Evolutionary conservation across 2,329 filamentous ascomycete genomes (phyloP).

Genomic region (Biscogniauxia marginata): DNA sequence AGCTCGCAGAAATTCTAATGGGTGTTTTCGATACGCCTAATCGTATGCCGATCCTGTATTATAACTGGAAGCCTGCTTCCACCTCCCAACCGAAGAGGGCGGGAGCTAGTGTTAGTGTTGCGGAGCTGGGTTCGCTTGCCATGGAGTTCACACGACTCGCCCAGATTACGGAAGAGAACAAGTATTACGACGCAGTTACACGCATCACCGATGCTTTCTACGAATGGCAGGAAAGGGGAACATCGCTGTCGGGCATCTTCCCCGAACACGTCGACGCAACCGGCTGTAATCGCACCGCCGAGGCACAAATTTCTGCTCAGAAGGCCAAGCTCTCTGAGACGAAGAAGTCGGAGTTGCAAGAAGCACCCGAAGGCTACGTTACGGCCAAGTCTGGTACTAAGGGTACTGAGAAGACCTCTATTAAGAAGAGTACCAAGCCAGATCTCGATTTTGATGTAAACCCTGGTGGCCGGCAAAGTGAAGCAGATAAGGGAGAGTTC

Average conservation of each 20-base stretch:
- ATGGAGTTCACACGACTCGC: constrained; percentile 89
- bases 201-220: constrained; percentile 80
- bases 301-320: constrained; percentile 37
- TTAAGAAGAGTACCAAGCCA: constrained; percentile 3
- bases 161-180: constrained; percentile 76
- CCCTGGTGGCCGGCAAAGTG: constrained; percentile 6
- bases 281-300: constrained; percentile 66
- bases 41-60: constrained; percentile 83
- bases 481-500: background rate
- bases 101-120: constrained; percentile 51
- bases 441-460: constrained; percentile 9
- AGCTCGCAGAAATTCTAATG: constrained; percentile 70
- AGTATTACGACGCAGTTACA: constrained; percentile 87
- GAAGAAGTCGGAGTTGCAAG: constrained; percentile 8
- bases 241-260: constrained; percentile 75
- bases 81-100: constrained; percentile 65
- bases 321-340: constrained; percentile 21
- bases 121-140: constrained; percentile 76
- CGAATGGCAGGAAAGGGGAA: constrained; percentile 67
- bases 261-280: constrained; percentile 75
- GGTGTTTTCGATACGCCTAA: constrained; percentile 84
- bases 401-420: background rate
- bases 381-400: constrained; percentile 13
- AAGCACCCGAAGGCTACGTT: no score
- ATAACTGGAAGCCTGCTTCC: constrained; percentile 69